phyloP scores from a whole-genome alignment of 257 asterid species.

The Penstemon davidsonii region DNA sequence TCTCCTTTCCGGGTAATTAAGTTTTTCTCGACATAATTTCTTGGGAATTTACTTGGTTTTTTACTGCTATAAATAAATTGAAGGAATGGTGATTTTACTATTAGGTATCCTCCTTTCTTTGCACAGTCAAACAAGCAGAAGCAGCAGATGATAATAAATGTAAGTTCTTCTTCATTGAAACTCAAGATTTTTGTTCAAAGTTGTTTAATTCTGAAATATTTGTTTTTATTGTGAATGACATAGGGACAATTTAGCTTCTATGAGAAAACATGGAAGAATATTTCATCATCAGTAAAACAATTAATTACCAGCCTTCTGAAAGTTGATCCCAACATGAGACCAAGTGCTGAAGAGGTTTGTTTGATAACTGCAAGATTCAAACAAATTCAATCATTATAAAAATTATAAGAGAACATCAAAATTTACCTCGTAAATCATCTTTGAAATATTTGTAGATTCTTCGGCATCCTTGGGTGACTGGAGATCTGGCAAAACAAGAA shows the following conservation, averaged over 20 bases:
- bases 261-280: conserved; percentile 87
- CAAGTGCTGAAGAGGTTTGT: conserved; percentile 67
- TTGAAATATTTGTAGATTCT: conserved; percentile 46
- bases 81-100: not conserved
- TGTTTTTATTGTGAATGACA: not conserved
- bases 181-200: not conserved
- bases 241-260: conserved; percentile 83
- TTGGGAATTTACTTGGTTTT: not conserved
- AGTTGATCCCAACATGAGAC: conserved; percentile 69
- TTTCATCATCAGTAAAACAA: conserved; percentile 72
- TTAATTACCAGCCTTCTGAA: conserved; percentile 66
- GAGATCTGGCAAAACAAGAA: conserved; percentile 72
- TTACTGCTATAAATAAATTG: not conserved
- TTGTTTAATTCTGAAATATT: not conserved
- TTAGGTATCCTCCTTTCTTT: conserved; percentile 81
- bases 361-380: conserved; percentile 11
- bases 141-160: conserved; percentile 74
- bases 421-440: not conserved
- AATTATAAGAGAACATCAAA: not conserved
- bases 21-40: conserved; percentile 6
- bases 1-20: conserved; percentile 72
- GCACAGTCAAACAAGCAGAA: conserved; percentile 70
- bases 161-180: conserved; percentile 28
- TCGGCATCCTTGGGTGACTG: conserved; percentile 80
- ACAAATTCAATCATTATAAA: conserved; percentile 24